Percentiles rank a stretch among this genome's conserved stretches.
phyloP scores from a whole-genome alignment of 108 stramenopile species.

The Parmales sp. region DNA sequence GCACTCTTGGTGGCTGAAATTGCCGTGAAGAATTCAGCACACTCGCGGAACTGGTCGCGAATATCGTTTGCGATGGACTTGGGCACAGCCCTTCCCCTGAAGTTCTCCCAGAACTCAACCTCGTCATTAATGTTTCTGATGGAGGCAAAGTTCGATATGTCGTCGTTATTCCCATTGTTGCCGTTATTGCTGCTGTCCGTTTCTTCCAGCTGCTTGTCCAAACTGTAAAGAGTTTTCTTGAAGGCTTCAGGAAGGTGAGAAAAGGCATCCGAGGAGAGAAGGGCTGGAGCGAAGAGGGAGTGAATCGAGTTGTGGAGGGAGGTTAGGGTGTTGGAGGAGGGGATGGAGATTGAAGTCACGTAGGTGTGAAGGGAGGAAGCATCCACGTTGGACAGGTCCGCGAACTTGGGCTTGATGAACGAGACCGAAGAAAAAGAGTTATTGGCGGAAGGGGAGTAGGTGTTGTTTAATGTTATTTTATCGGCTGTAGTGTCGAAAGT shows the following conservation, averaged over 20 bases:
- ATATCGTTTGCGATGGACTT: background rate
- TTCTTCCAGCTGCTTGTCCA: background rate
- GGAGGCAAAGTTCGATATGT: background rate
- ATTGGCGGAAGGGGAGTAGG: no score
- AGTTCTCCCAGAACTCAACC: background rate
- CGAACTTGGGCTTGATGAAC: no score
- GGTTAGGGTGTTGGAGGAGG: constrained; percentile 1
- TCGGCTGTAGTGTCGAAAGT: no score
- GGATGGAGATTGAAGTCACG: no score
- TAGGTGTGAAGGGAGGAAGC: no score
- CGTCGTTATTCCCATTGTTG: background rate
- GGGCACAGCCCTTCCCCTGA: background rate
- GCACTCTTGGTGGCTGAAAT: background rate
- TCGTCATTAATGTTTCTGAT: background rate
- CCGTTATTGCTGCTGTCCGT: background rate
- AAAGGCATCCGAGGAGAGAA: no score
- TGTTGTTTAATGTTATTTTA: no score
- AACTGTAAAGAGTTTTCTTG: background rate
- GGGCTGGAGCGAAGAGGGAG: background rate
- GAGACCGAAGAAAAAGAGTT: no score
- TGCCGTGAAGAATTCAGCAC: background rate
- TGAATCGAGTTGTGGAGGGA: background rate
- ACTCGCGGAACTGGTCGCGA: background rate
- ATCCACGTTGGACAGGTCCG: no score
- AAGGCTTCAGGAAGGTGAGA: background rate